These are phyloP conservation scores for Sequoiadendron giganteum DNA, from an alignment of 75 land plant species.

Conservation along the genomic window DNA sequence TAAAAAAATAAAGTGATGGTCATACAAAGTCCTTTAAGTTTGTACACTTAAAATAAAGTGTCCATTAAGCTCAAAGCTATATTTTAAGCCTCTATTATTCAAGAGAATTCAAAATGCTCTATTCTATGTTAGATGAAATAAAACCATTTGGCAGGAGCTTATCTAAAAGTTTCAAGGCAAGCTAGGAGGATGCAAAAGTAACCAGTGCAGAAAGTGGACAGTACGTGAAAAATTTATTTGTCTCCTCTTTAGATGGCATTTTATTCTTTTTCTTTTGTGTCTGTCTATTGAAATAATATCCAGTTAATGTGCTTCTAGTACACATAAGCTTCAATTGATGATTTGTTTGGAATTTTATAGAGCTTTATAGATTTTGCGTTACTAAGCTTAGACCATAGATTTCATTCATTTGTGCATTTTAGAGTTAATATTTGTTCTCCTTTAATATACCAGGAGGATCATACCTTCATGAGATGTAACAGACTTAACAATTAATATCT, in stretches of 20 bases:
- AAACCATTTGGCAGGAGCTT: too few species aligned
- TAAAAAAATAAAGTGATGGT: too few species aligned
- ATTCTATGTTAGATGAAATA: too few species aligned
- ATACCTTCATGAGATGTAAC: neutral
- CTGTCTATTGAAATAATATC: neutral
- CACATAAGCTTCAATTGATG: neutral
- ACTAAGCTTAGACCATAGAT: neutral
- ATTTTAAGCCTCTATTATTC: too few species aligned
- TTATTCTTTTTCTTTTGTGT: neutral
- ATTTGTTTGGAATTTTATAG: neutral
- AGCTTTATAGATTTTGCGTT: neutral
- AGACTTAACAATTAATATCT: neutral
- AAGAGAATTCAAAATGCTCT: too few species aligned
- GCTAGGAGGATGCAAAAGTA: too few species aligned
- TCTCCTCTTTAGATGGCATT: neutral
- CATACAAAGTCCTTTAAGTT: too few species aligned
- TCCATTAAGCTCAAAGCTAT: too few species aligned
- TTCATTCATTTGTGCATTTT: neutral
- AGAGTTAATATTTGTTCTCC: neutral
- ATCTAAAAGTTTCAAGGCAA: too few species aligned
- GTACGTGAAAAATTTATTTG: neutral
- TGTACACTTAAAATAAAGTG: too few species aligned
- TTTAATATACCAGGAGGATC: neutral
- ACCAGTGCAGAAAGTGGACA: neutral
- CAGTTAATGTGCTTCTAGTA: neutral